Evolutionary conservation across 179 eudicot genomes (phyloP).

Genomic region (Silene coronaria): DNA sequence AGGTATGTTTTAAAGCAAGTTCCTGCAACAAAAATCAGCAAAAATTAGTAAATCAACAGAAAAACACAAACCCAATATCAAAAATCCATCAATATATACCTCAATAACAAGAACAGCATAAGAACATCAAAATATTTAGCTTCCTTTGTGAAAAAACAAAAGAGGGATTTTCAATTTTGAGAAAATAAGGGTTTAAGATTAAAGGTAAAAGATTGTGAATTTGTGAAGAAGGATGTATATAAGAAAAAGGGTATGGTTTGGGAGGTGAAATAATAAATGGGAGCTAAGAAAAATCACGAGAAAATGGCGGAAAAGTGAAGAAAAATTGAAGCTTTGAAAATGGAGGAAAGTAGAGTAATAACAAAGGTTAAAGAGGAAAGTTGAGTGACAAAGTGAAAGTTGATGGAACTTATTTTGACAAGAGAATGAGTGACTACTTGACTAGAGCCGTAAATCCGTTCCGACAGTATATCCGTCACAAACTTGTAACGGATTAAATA

Average conservation of each 20-base stretch:
- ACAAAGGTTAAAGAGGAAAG: constrained; percentile 9
- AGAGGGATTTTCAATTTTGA: background rate
- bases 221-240: background rate
- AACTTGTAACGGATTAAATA: too few relatives aligned
- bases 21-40: background rate
- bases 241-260: background rate
- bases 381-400: background rate
- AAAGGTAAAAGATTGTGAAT: background rate
- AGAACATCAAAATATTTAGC: background rate
- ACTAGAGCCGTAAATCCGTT: too few relatives aligned
- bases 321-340: constrained; percentile 7
- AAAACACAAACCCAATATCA: constrained; percentile 19
- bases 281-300: constrained; percentile 19
- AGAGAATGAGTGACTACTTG: too few relatives aligned
- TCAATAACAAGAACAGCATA: background rate
- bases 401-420: background rate
- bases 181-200: constrained; percentile 24
- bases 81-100: background rate
- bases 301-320: constrained; percentile 16
- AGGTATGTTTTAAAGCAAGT: background rate
- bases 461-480: too few relatives aligned
- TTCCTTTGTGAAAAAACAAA: background rate
- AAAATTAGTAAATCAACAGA: background rate
- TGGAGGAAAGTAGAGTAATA: background rate
- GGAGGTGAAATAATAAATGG: background rate